Percentiles rank a stretch among this genome's conserved stretches.
Conservation (phyloP, 2,329 filamentous ascomycete species). For the Davidsoniella neocaledoniae region DNA sequence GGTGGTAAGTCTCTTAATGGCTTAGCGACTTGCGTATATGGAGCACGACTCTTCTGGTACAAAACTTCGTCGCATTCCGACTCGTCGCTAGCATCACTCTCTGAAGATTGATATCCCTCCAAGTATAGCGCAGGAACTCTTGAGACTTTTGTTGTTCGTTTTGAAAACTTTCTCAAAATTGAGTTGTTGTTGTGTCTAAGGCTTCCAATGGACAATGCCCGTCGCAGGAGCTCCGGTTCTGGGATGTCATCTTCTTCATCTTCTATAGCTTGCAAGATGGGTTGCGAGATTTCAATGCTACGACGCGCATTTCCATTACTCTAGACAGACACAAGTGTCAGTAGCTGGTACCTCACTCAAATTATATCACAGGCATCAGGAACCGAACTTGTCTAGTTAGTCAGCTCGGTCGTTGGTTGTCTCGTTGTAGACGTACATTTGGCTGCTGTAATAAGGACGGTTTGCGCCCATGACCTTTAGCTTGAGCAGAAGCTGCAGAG, state of each 20-base stretch:
- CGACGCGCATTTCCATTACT: background rate
- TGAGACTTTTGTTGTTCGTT: conserved; percentile 7
- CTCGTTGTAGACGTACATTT: conserved; percentile 31
- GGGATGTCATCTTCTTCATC: conserved; percentile 43
- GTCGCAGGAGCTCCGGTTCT: conserved; percentile 44
- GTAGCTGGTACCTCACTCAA: background rate
- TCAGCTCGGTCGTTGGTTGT: no score
- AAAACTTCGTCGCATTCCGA: conserved; percentile 50
- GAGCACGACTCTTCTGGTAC: conserved; percentile 3
- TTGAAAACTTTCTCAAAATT: background rate
- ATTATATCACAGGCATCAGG: no score
- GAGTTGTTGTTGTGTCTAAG: background rate
- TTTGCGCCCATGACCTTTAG: conserved; percentile 38
- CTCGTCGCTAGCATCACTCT: conserved; percentile 14
- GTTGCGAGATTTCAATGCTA: conserved; percentile 7
- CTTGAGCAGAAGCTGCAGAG: conserved; percentile 14
- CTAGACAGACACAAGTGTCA: background rate
- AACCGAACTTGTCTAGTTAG: no score
- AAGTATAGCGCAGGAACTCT: conserved; percentile 7
- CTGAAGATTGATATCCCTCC: conserved; percentile 5
- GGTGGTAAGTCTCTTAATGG: background rate
- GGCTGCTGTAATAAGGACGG: conserved; percentile 53
- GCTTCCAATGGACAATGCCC: conserved; percentile 43
- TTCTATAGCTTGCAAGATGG: conserved; percentile 13
- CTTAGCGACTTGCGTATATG: conserved; percentile 32